Evolutionary conservation across 2,329 filamentous ascomycete genomes (phyloP), one percentile per base, ranked within the genome.

Genomic region (Penicillium sp.): DNA sequence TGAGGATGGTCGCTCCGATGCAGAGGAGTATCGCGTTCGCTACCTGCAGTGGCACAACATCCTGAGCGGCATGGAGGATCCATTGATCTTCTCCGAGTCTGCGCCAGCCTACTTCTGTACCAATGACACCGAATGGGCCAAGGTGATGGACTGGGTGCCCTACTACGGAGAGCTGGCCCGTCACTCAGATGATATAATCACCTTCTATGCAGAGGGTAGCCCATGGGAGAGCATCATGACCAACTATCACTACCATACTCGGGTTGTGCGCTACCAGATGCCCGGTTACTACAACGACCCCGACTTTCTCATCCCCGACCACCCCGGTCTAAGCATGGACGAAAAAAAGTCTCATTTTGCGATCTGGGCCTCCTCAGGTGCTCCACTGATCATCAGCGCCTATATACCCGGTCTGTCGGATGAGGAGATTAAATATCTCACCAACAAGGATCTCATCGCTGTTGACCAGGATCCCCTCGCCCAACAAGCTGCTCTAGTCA

Each of bases 291-390:
- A 76, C 73, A 78, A 76, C 38, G 79, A 83, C 51, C 71, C 73
- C 12, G 78, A 81, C 49, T 79, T 80, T 65, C 68, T 65, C 51
- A 77, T 80, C 57, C 69, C 80, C 3, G 79, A 80, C 44, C 79
- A 81, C 56, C 73, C 70, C 0, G 70, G 72, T 16, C 64, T 81
- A 26, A 76, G 71, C 0, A 36, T 66, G 8, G 70, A 70, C 2
- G 77, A 81, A 63, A 73, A 74, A 47, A 68, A 74, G 21, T 75
- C 74, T 1, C 79, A 81, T 46, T 81, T 81, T 47, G 74, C 74
- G 1, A 63, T 81, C n/a, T 81, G 79, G 79, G 74, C 76, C 0
- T 76, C 76, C 1, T 70, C 80, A 49, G 78, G 76, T 47, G 74
- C 72, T 10, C 78, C 78, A 1, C 55, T 82, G 13, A 71, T 81